These are phyloP conservation scores for Cucurbitaria berberidis DNA, from an alignment of 2,329 filamentous ascomycete species.

Conservation along the genomic window DNA sequence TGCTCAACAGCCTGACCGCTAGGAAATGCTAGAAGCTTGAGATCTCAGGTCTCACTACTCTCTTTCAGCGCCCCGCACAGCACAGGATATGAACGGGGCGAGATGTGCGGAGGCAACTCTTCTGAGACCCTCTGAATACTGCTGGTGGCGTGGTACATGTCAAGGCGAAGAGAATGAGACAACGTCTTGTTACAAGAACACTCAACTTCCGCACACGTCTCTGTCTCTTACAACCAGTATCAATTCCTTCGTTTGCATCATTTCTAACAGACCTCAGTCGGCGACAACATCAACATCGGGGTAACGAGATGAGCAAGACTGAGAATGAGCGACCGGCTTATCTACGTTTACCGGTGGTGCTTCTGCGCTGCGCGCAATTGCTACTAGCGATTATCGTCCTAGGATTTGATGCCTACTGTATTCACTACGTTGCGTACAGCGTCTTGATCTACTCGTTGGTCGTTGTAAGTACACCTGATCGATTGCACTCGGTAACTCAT, in stretches of 20 bases:
- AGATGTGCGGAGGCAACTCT: neutral
- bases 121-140: constrained; percentile 5
- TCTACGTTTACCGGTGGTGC: constrained; percentile 17
- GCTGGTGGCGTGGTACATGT: neutral
- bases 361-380: constrained; percentile 31
- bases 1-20: too few relatives aligned
- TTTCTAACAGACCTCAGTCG: neutral
- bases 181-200: constrained; percentile 1
- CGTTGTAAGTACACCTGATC: constrained; percentile 16
- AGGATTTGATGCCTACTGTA: constrained; percentile 57
- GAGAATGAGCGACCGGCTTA: neutral
- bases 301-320: constrained; percentile 7
- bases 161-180: neutral
- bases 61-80: neutral
- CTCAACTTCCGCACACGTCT: constrained; percentile 2
- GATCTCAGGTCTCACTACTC: neutral
- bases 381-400: constrained; percentile 56
- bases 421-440: constrained; percentile 52
- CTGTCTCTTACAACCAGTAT: constrained; percentile 6
- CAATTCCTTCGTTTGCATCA: neutral
- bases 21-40: neutral
- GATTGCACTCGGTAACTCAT: constrained; percentile 9
- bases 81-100: neutral
- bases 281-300: neutral
- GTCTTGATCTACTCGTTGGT: constrained; percentile 33